Percentiles rank a stretch among this genome's conserved stretches.
phyloP scores from a whole-genome alignment of 345 rosid genomes.

The Brassica napus region Da-Ae NC_063437.1:12016001-12016500 shows the following conservation, averaged over 20 bases:
- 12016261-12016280: constrained; percentile 82
- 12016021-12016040: constrained; percentile 3
- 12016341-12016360: constrained; percentile 86
- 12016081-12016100: constrained; percentile 13
- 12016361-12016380: constrained; percentile 85
- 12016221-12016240: constrained; percentile 78
- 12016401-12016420: constrained; percentile 81
- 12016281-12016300: constrained; percentile 86
- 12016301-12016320: constrained; percentile 89
- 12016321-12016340: constrained; percentile 96
- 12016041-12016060: neutral
- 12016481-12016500: constrained; percentile 41
- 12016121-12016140: neutral
- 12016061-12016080: constrained; percentile 1
- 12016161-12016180: constrained; percentile 39
- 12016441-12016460: neutral
- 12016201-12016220: constrained; percentile 72
- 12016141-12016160: constrained; percentile 45
- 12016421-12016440: neutral
- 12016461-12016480: neutral
- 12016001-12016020: constrained; percentile 19
- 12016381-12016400: constrained; percentile 70
- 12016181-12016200: constrained; percentile 48
- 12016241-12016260: constrained; percentile 71
- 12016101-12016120: neutral